A percentile compares a stretch with the other conserved stretches of the same genome.
These are phyloP conservation scores for Onygena corvina DNA, from an alignment of 2,329 filamentous ascomycete species.

Conservation along the genomic window DNA sequence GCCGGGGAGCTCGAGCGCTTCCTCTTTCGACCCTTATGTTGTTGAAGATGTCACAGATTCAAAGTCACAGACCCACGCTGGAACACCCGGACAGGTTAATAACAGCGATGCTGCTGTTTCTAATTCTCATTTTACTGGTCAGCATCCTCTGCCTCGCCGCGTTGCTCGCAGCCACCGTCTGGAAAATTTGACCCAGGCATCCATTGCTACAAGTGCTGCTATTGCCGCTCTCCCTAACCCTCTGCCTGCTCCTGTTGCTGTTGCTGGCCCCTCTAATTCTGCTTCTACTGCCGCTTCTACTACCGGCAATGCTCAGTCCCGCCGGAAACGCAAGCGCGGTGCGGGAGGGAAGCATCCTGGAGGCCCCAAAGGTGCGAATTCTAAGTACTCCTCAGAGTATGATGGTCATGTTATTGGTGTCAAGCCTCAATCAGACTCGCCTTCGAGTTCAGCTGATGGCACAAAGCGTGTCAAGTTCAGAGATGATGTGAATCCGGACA, in stretches of 20 bases:
- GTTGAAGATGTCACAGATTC: slow-evolving; percentile 11
- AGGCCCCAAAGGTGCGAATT: background rate
- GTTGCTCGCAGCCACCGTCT: background rate
- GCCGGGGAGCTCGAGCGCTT: slow-evolving; percentile 14
- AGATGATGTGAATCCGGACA: slow-evolving; percentile 10
- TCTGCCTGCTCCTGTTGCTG: background rate
- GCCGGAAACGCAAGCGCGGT: slow-evolving; percentile 7
- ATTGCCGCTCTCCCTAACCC: too few species aligned
- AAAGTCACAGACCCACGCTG: slow-evolving; percentile 2
- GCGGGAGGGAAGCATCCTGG: background rate
- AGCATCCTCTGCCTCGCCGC: background rate
- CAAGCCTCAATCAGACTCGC: background rate
- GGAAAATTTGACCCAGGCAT: background rate
- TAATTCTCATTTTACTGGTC: background rate
- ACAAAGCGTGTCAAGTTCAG: slow-evolving; percentile 17
- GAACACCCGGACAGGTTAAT: slow-evolving; percentile 3
- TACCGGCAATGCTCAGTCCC: background rate
- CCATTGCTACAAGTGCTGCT: background rate
- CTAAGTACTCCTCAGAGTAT: slow-evolving; percentile 4
- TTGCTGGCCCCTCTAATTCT: too few species aligned
- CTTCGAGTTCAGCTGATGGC: slow-evolving; percentile 9
- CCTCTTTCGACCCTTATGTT: slow-evolving; percentile 17
- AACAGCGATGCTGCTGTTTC: background rate
- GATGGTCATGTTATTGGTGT: slow-evolving; percentile 4
- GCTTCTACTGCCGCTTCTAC: background rate